These are phyloP conservation scores for Sporisorium iseilematis-ciliati DNA, from an alignment of 1,284 basidiomycete genomes.

Conservation along the genomic window DNA sequence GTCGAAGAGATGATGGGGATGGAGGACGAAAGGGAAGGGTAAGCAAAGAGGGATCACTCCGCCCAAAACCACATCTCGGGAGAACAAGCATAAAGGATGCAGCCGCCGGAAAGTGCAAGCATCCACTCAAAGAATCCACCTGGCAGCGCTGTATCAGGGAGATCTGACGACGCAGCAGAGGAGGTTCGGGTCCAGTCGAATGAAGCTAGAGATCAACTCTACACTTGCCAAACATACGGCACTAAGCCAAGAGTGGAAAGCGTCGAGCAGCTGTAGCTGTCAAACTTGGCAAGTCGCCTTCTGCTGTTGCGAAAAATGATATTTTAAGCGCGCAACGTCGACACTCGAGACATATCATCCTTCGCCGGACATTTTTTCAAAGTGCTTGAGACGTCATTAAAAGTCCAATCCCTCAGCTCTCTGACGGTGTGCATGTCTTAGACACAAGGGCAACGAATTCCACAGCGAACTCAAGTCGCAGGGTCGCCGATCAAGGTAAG, in stretches of 20 bases:
- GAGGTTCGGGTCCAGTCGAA: too few relatives aligned
- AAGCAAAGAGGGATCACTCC: constrained; percentile 4
- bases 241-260: background rate
- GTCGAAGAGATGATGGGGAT: constrained; percentile 1
- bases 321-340: background rate
- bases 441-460: background rate
- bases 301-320: constrained; percentile 16
- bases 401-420: too few relatives aligned
- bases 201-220: constrained; percentile 10
- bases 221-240: background rate
- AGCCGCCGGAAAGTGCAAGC: background rate
- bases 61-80: background rate
- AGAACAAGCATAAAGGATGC: background rate
- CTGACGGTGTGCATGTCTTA: background rate
- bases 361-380: background rate
- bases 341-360: constrained; percentile 28
- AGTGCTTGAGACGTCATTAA: background rate
- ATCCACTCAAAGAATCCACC: background rate
- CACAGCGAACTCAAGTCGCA: background rate
- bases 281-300: constrained; percentile 35
- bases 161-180: too few relatives aligned
- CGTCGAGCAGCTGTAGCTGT: constrained; percentile 16
- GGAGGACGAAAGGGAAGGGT: constrained; percentile 8
- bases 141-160: background rate
- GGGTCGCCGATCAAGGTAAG: background rate